Base-by-base conservation (phyloP, 306 rosid species). In the Prunus mongolica region DNA sequence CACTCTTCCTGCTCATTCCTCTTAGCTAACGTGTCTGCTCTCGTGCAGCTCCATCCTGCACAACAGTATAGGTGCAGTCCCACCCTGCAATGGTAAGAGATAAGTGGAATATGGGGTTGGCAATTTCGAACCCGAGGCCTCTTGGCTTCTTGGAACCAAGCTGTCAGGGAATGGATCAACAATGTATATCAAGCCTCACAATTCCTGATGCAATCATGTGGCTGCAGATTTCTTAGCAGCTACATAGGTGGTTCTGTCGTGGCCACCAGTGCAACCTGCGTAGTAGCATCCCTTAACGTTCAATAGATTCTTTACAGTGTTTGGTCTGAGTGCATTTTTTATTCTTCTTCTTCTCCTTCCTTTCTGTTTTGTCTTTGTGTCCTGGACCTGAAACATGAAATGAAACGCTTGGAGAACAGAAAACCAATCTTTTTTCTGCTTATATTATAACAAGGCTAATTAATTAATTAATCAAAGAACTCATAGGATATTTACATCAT, bases 261-360 rank as follows among this genome's bases (percentile, higher is more conserved):
- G 50, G 22, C 88, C 82, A 8, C 91, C 32, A 3, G 25, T 6
- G 74, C 85, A 78, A 12, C 82, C 74, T 69, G 86, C 77, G 63
- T 84, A 52, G 66, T 93, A 93, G 75, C 88, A 88, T 3, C 93
- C 84, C 61, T 74, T 84, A 67, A 86, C 83, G 25, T 84, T 83
- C 54, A 93, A 38, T 18, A 88, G 76, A 52, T 82, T 86, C 89
- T 50, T 93, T 70, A 89, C 72, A 4, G 83, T 77, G 41, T 66
- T 75, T 19, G 82, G 78, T 51, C 83, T 12, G 2, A 84, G 41
- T 47, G 75, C 87, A 27, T 73, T 79, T 63, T 60, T 78, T 14
- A 88, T 78, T 69, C 82, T 84, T 82, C 20, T 85, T 52, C 47
- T 81, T 69, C 47, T 83, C 12, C 75, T 78, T 25, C 56, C 78